Percentiles rank a stretch among this genome's conserved stretches.
Evolutionary conservation across 768 basidiomycete genomes (phyloP).

Genomic region (Hirschioporus abietinus): DNA sequence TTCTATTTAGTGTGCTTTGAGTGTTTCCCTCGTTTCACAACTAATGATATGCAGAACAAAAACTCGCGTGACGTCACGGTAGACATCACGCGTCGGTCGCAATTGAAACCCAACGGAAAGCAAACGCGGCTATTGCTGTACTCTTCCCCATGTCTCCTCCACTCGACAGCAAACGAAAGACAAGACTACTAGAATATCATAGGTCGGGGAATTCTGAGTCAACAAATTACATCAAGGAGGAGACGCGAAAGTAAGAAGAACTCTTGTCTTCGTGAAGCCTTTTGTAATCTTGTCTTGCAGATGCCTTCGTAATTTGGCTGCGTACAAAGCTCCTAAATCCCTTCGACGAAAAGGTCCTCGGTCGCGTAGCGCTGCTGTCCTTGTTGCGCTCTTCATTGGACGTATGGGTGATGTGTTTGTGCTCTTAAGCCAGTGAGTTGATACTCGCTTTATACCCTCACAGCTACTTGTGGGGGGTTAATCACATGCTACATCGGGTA

Average conservation of each 20-base stretch:
- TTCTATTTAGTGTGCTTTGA: too few species aligned
- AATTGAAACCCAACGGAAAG: background rate
- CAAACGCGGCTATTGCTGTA: background rate
- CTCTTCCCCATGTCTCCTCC: background rate
- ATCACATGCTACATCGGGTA: conserved; percentile 4
- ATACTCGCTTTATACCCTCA: background rate
- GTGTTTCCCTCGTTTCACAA: too few species aligned
- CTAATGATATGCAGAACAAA: too few species aligned
- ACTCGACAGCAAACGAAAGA: background rate
- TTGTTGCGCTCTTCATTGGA: conserved; percentile 83
- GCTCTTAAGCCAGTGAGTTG: conserved; percentile 67
- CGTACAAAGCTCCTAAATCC: conserved; percentile 39
- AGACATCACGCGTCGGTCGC: too few species aligned
- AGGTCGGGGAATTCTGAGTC: too few species aligned
- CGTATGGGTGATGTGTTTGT: conserved; percentile 82
- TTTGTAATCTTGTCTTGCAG: conserved; percentile 16
- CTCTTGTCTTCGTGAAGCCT: too few species aligned
- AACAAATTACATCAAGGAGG: background rate
- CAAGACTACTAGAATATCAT: background rate
- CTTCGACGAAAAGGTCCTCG: conserved; percentile 25
- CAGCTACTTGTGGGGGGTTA: background rate
- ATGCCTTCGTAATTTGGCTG: conserved; percentile 51
- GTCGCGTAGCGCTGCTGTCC: conserved; percentile 68
- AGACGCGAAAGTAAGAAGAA: background rate
- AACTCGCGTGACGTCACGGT: too few species aligned